These are phyloP conservation scores for Solanum infundibuliforme DNA, from an alignment of 257 asterid species.

Conservation along the genomic window DNA sequence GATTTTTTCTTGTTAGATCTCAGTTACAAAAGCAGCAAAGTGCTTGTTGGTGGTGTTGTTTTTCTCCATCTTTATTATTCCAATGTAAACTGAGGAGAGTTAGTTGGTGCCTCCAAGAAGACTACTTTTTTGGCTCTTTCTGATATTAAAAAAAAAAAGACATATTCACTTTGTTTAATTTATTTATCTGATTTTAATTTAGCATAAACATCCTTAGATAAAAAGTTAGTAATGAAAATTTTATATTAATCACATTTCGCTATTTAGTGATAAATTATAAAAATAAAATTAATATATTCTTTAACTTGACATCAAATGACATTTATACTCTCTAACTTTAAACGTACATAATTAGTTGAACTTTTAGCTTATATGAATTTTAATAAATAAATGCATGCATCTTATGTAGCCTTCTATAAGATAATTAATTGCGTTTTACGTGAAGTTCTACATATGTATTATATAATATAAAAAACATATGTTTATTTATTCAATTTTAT, in stretches of 20 bases:
- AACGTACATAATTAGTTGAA: too few relatives aligned
- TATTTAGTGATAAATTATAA: not conserved
- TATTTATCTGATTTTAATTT: too few relatives aligned
- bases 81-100: conserved; percentile 3
- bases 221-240: too few relatives aligned
- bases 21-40: not conserved
- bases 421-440: too few relatives aligned
- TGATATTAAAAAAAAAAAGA: not conserved
- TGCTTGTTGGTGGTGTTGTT: not conserved
- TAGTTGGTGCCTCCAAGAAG: conserved; percentile 8
- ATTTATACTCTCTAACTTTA: not conserved
- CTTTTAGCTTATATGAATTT: too few relatives aligned
- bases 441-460: not conserved
- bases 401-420: too few relatives aligned
- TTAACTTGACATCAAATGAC: not conserved
- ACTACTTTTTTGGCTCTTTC: conserved; percentile 9
- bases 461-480: accelerated
- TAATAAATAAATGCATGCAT: too few relatives aligned
- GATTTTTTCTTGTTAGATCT: too few relatives aligned
- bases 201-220: too few relatives aligned
- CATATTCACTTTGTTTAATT: not conserved
- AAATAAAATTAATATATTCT: too few relatives aligned
- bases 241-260: not conserved
- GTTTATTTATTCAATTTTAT: not conserved
- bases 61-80: not conserved